Evolutionary conservation across 1,139 yeast species (phyloP), one percentile per base, ranked within the genome.

Genomic region (Pichia inconspicua): DNA sequence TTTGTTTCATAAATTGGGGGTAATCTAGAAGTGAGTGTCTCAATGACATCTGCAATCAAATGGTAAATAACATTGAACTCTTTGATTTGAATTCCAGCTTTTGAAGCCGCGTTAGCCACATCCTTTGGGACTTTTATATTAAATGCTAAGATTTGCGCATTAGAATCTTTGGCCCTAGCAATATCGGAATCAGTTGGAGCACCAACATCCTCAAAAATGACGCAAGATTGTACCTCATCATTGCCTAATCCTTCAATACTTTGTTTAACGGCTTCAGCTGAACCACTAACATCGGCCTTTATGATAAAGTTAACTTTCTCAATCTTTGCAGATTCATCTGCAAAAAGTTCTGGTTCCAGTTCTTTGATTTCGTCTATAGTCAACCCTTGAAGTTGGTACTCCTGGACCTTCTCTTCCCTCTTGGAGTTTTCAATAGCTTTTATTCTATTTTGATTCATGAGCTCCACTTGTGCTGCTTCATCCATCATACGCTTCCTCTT

Each of bases 251-350:
- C 83, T 53, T 75, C 74, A 45, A 94, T 79, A 57, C 94, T 82
- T 62, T 90, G 97, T 38, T 72, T 76, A 9, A 66, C 64, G 11
- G 82, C 82, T 58, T 78, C 82, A 0, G 80, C 80, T 1, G 82
- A 77, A 1, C 83, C 83, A 59, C 84, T 83, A 1, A 92, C 97
- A 66, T 94, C 99, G 0, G 96, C 84, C 62, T 87, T 88, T 44
- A 94, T 72, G 40, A 92, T 82, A 55, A 83, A 87, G 35, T 78
- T 77, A 19, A 83, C 72, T 10, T 71, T 69, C 19, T 67, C 64
- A 17, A 66, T 54, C 22, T 61, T 56, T 1, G 60, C 62, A 0
- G 58, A 54, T 12, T 60, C 66, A 25, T 60, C 60, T 14, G 58
- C 64, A 55, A 62, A 58, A 14, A 61, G 40, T 36, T 60, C 64